Conservation (phyloP, 805 yeast species). For the Starmerella tilneyi region DNA sequence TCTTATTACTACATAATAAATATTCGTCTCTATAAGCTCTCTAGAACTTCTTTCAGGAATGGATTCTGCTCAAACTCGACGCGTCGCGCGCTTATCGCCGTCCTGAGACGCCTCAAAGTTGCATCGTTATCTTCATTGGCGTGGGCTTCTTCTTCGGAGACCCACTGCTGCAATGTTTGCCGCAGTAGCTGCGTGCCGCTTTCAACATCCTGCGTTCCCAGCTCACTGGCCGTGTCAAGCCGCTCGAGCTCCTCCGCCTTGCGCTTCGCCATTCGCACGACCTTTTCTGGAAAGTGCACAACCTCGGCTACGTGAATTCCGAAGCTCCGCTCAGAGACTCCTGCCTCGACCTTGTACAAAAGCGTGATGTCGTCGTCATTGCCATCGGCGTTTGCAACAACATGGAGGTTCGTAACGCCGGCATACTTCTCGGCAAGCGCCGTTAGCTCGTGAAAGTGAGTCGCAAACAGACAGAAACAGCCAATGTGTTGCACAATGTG, state of each 20-base stretch:
- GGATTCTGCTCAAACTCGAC: conserved; percentile 18
- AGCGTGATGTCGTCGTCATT: conserved; percentile 53
- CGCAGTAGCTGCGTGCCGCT: conserved; percentile 44
- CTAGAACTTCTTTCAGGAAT: conserved; percentile 14
- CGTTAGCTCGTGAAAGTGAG: conserved; percentile 95
- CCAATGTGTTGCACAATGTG: conserved; percentile 58
- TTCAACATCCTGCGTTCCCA: conserved; percentile 42
- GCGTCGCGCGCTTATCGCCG: conserved; percentile 7
- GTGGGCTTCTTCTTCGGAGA: conserved; percentile 18
- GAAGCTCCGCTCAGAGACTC: conserved; percentile 90
- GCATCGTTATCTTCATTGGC: conserved; percentile 15
- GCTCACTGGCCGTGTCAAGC: conserved; percentile 34
- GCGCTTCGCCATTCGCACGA: conserved; percentile 88
- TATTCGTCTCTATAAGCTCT: conserved; percentile 1
- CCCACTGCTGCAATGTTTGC: conserved; percentile 37
- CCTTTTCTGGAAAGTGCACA: conserved; percentile 83
- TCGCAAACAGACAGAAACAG: conserved; percentile 84
- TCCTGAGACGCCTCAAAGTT: conserved; percentile 13
- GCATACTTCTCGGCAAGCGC: conserved; percentile 54
- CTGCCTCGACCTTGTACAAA: conserved; percentile 87
- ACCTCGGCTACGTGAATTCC: conserved; percentile 97
- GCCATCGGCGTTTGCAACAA: conserved; percentile 51
- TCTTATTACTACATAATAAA: too few species aligned
- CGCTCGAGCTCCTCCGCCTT: conserved; percentile 82
- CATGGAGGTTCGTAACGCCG: conserved; percentile 70